Base-by-base conservation (phyloP, 805 yeast genomes). In the Saccharomycopsis fibuligera region DNA sequence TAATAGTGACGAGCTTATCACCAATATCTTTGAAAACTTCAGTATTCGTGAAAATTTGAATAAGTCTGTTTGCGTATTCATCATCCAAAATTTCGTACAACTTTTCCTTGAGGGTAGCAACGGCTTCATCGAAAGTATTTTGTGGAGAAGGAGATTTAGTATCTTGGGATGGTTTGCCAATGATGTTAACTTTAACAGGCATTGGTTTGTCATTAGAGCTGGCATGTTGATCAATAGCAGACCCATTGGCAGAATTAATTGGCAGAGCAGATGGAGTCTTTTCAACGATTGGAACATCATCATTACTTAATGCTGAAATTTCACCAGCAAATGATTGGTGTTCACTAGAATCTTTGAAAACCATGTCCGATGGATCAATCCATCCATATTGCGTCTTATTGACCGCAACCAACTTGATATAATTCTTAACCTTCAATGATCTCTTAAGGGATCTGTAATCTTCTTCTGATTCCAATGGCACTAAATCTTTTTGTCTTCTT, bases 361-460 rank as follows among this genome's bases (percentile, higher is more conserved):
- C n/a, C n/a, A n/a, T n/a, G n/a, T n/a, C n/a, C n/a, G n/a, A n/a
- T n/a, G n/a, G n/a, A n/a, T n/a, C n/a, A n/a, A n/a, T n/a, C n/a
- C n/a, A n/a, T n/a, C n/a, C n/a, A n/a, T n/a, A n/a, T n/a, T n/a
- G 44, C 3, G 21, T 29, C 43, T 37, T 38, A 21, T 50, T 48
- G n/a, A 35, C 36, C 24, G 58, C 58, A 21, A 43, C 38, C 50
- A 78, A 59, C 54, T 68, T 68, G 44, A 74, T 58, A 49, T 66
- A 68, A 49, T 64, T 68, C 56, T 75, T 75, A 17, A 76, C 79
- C 47, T 66, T 62, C 54, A 77, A 64, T 41, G 79, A 72, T 54
- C 79, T 66, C 37, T 61, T 59, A 48, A 77, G 63, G 22, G 68
- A 60, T 42, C 61, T 64, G 57, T 70, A 76, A 50, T 76, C 81